Conservation (phyloP, 306 rosid genomes). For the Myrica gale region DNA sequence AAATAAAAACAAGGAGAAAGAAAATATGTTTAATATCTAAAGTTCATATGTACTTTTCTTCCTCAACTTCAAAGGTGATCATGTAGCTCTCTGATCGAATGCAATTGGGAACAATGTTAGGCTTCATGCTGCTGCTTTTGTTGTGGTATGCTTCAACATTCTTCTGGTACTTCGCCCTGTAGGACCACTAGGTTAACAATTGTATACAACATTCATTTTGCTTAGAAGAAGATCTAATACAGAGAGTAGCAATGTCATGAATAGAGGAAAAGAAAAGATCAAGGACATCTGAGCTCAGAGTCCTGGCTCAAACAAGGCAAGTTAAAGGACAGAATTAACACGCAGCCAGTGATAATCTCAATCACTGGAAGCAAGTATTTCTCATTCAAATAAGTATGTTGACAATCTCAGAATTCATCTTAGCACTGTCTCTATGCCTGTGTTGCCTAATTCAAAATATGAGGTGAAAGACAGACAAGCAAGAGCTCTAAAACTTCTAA, state of each 20-base stretch:
- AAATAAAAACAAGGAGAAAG: constrained; percentile 15
- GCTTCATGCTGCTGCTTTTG: constrained; percentile 84
- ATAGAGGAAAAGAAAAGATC: neutral
- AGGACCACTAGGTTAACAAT: constrained; percentile 26
- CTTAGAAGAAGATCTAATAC: constrained; percentile 1
- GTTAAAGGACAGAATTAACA: constrained; percentile 3
- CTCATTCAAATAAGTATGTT: neutral
- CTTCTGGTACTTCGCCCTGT: constrained; percentile 97
- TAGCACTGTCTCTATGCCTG: neutral
- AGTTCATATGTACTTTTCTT: constrained; percentile 70
- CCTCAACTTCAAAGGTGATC: constrained; percentile 95
- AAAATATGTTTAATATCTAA: constrained; percentile 13
- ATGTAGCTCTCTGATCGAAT: constrained; percentile 94
- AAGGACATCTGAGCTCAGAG: constrained; percentile 14
- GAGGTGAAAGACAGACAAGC: no score
- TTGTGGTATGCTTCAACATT: constrained; percentile 97
- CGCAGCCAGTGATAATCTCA: neutral
- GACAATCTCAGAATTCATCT: neutral
- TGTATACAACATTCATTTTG: neutral
- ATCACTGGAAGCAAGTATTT: neutral
- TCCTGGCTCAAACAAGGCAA: constrained; percentile 15
- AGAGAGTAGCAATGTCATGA: constrained; percentile 5
- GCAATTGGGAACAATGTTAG: constrained; percentile 95
- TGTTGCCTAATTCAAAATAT: no score
- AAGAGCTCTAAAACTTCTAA: no score